Conservation (phyloP, 495 filamentous ascomycete species). For the Penicillium egyptiacum region DNA sequence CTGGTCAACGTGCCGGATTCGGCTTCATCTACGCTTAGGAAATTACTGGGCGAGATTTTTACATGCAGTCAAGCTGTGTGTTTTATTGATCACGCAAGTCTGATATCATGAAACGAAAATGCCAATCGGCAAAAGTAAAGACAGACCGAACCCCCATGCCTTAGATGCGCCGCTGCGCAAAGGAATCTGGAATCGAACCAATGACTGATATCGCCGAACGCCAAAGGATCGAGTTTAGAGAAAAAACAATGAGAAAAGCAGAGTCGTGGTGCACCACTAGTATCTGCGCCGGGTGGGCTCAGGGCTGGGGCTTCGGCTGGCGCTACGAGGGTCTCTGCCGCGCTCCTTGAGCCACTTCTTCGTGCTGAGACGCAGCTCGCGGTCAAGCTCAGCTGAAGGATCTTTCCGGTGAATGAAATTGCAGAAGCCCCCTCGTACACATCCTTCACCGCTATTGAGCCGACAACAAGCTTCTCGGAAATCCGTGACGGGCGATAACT, state of each 20-base stretch:
- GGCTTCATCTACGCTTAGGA: neutral
- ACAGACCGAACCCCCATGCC: constrained; percentile 19
- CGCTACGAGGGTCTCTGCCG: constrained; percentile 82
- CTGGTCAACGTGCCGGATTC: neutral
- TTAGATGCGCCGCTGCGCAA: constrained; percentile 22
- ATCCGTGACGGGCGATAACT: constrained; percentile 93
- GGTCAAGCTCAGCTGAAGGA: constrained; percentile 79
- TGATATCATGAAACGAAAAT: constrained; percentile 31
- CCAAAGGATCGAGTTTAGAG: constrained; percentile 19
- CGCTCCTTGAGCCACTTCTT: constrained; percentile 95
- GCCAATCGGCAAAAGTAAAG: constrained; percentile 22
- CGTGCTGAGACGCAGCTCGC: constrained; percentile 80
- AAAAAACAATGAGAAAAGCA: constrained; percentile 18
- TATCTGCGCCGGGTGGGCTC: constrained; percentile 71
- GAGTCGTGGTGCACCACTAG: constrained; percentile 35
- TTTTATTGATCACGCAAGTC: constrained; percentile 17
- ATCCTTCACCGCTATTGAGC: constrained; percentile 91
- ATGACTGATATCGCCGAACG: constrained; percentile 33
- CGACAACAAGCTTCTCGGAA: constrained; percentile 98
- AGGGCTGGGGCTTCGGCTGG: constrained; percentile 69
- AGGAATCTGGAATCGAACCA: constrained; percentile 22
- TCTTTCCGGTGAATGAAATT: constrained; percentile 99
- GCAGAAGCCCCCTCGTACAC: constrained; percentile 94
- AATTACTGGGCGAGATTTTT: neutral
- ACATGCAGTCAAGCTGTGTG: constrained; percentile 3